A percentile compares a stretch with the other conserved stretches of the same genome.
These are phyloP conservation scores for Aspergillus sp. DNA, from an alignment of 2,329 filamentous ascomycete species.

Conservation along the genomic window DNA sequence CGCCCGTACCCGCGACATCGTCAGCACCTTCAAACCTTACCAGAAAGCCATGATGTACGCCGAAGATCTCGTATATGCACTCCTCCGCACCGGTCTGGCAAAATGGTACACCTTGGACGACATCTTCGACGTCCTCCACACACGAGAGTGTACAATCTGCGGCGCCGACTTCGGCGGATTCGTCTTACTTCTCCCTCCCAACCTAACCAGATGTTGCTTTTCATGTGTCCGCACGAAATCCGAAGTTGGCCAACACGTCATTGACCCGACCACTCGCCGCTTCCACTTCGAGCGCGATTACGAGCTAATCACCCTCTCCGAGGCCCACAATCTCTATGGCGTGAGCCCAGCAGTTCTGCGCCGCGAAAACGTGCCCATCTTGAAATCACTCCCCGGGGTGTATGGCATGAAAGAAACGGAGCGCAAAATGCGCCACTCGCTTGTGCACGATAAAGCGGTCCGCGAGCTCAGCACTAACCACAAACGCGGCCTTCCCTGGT, in stretches of 20 bases:
- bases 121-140: slow-evolving; percentile 18
- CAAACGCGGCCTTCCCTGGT: too few relatives aligned
- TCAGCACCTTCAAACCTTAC: slow-evolving; percentile 19
- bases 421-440: neutral
- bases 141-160: slow-evolving; percentile 1
- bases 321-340: too few relatives aligned
- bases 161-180: neutral
- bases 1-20: slow-evolving; percentile 15
- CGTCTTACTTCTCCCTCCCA: neutral
- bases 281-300: too few relatives aligned
- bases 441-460: slow-evolving; percentile 1
- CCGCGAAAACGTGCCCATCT: too few relatives aligned
- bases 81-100: slow-evolving; percentile 19
- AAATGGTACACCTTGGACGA: slow-evolving; percentile 15
- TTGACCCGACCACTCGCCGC: too few relatives aligned
- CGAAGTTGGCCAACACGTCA: too few relatives aligned
- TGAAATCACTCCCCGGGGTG: too few relatives aligned
- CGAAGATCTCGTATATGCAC: slow-evolving; percentile 19
- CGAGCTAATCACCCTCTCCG: too few relatives aligned
- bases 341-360: too few relatives aligned
- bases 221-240: slow-evolving; percentile 12
- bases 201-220: slow-evolving; percentile 9
- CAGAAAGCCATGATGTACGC: slow-evolving; percentile 14
- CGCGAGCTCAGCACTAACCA: neutral
- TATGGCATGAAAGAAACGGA: slow-evolving; percentile 6